Base-by-base conservation (phyloP, 345 rosid species). In the Arabidopsis arenosa region DNA sequence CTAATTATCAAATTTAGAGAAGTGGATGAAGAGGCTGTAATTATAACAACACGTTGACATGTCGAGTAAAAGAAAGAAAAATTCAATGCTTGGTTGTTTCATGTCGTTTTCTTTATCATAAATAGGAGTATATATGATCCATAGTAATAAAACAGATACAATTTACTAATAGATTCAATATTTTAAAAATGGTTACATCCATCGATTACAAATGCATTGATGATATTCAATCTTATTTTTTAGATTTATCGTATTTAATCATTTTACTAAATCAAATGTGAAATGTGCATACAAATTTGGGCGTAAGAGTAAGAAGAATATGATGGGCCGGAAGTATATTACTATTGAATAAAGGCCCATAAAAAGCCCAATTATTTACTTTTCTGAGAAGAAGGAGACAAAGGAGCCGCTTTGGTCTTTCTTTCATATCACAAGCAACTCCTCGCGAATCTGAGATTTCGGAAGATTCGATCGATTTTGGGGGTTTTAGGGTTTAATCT, bases 401-500 rank as follows among this genome's bases (percentile, higher is more conserved):
- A 33, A 55, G 55, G 68, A 60, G 17, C 14, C 67, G 68, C 26
- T 28, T 3, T 48, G 36, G 65, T 39, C 47, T 17, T 5, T 43
- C 15, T 5, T 53, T 41, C 49, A 54, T 51, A 6, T 53, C 49
- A 43, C 64, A 43, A n/a, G n/a, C 12, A 23, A 23, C 2, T 49
- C 26, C 9, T 39, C 60, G 61, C 73, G 79, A 68, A 76, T 76
- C 79, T 62, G 58, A 76, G 58, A 76, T 69, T 69, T 76, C 67
- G 54, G 74, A 41, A 75, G 68, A 18, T 67, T 75, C 51, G 70
- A 69, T 69, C 18, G 60, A 77, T 40, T 71, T 72, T 28, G 32
- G 63, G 77, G 77, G 77, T 72, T 18, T 51, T 72, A 66, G 81
- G 77, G 81, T 72, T 78, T 78, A 59, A 37, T 77, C 30, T 14